These are phyloP conservation scores for Calonectria ilicicola DNA, from an alignment of 2,329 filamentous ascomycete genomes.

Conservation along the genomic window DNA sequence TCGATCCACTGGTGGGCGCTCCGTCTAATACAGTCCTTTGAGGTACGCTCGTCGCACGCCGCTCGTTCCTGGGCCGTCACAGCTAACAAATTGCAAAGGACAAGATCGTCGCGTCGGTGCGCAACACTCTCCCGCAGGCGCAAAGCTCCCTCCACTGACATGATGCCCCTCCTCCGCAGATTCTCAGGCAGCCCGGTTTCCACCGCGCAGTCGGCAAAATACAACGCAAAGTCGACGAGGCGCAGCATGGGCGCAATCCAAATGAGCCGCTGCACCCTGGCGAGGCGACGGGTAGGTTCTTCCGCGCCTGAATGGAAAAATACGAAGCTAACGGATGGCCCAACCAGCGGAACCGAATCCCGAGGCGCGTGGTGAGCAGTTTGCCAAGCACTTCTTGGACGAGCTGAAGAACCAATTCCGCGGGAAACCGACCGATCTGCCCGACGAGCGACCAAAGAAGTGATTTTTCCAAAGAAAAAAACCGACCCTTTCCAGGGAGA, in stretches of 20 bases:
- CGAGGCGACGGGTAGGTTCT: slow-evolving; percentile 61
- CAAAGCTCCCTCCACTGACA: neutral
- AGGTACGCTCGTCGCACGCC: slow-evolving; percentile 34
- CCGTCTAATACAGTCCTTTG: slow-evolving; percentile 49
- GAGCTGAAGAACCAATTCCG: slow-evolving; percentile 64
- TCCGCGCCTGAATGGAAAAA: neutral
- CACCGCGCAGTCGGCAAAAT: slow-evolving; percentile 65
- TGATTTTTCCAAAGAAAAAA: slow-evolving; percentile 26
- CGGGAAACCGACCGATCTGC: slow-evolving; percentile 57
- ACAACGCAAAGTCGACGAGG: slow-evolving; percentile 62
- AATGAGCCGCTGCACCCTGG: slow-evolving; percentile 63
- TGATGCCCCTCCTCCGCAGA: slow-evolving; percentile 47
- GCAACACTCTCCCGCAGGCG: neutral
- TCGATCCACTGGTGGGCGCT: slow-evolving; percentile 49
- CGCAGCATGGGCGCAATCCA: slow-evolving; percentile 61
- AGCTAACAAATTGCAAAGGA: slow-evolving; percentile 44
- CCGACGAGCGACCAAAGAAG: slow-evolving; percentile 42
- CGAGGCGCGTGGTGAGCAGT: slow-evolving; percentile 42
- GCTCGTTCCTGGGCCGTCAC: neutral
- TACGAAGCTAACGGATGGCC: neutral
- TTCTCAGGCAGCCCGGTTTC: slow-evolving; percentile 64
- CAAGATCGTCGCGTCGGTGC: slow-evolving; percentile 48
- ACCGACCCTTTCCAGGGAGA: neutral
- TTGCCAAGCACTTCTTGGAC: slow-evolving; percentile 61
- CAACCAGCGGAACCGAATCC: slow-evolving; percentile 48